These are phyloP conservation scores for Austroboletus festivus DNA, from an alignment of 768 basidiomycete genomes.

Conservation along the genomic window DNA sequence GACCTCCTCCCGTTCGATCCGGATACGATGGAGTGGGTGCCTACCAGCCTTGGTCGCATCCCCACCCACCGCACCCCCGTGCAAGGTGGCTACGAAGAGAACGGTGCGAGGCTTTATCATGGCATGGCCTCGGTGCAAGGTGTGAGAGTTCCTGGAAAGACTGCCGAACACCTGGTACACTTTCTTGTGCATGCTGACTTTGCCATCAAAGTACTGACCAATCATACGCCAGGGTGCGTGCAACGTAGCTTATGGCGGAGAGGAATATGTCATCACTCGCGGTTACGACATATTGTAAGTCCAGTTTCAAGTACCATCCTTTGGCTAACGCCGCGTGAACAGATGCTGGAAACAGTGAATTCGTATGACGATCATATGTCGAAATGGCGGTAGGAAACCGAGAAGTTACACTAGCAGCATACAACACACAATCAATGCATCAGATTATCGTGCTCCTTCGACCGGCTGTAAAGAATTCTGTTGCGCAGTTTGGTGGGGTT, in stretches of 20 bases:
- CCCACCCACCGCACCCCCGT: conserved; percentile 57
- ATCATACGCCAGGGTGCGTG: conserved; percentile 35
- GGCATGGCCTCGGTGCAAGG: conserved; percentile 52
- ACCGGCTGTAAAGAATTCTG: conserved; percentile 31
- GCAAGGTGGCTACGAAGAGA: conserved; percentile 74
- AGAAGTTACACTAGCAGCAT: background rate
- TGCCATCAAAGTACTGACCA: too few relatives aligned
- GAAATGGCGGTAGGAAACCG: background rate
- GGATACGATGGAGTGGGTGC: conserved; percentile 73
- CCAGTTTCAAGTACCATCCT: background rate
- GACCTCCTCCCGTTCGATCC: conserved; percentile 72
- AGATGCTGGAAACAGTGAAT: conserved; percentile 38
- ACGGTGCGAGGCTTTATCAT: conserved; percentile 65
- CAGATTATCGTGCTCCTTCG: conserved; percentile 25
- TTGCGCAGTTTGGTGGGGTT: conserved; percentile 30
- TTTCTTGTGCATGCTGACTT: background rate
- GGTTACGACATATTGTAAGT: conserved; percentile 46
- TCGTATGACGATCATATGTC: background rate
- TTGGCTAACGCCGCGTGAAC: background rate
- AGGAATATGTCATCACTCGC: conserved; percentile 36
- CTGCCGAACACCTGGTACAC: conserved; percentile 64
- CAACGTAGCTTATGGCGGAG: conserved; percentile 38
- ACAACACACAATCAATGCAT: conserved; percentile 6
- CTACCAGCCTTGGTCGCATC: conserved; percentile 55
- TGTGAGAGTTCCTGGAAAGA: conserved; percentile 69